Evolutionary conservation across 2,329 filamentous ascomycete genomes (phyloP).

Genomic region (Colletotrichum eleusines): DNA sequence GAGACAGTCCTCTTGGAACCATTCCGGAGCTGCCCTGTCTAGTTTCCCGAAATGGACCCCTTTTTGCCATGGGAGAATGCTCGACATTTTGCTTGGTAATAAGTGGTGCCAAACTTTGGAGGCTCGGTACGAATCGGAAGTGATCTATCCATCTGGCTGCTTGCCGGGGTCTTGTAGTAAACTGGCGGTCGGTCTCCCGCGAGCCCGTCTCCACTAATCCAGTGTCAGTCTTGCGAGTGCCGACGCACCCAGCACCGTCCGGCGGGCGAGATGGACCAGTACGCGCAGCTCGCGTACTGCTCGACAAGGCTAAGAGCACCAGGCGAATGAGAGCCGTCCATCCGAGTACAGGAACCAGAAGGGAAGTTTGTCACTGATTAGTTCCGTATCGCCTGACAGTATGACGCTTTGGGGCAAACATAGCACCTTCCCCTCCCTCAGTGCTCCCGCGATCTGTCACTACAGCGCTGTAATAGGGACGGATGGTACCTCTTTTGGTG

Average conservation of each 20-base stretch:
- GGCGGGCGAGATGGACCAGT: slow-evolving; percentile 30
- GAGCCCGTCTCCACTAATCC: slow-evolving; percentile 11
- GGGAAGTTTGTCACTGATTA: slow-evolving; percentile 13
- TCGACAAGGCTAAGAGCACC: slow-evolving; percentile 18
- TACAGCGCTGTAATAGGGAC: not conserved
- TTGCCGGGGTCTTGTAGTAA: slow-evolving; percentile 26
- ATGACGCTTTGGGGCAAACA: slow-evolving; percentile 20
- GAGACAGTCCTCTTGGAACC: not conserved
- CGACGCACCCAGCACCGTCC: slow-evolving; percentile 22
- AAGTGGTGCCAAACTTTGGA: slow-evolving; percentile 23
- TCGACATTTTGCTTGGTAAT: slow-evolving; percentile 20
- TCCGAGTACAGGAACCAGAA: slow-evolving; percentile 9
- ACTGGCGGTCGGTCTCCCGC: slow-evolving; percentile 37
- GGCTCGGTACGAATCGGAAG: slow-evolving; percentile 37
- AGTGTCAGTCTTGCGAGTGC: slow-evolving; percentile 8
- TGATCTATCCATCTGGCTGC: slow-evolving; percentile 29
- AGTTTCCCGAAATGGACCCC: not conserved
- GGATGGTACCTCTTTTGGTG: not conserved
- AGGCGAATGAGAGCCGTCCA: slow-evolving; percentile 17
- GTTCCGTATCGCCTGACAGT: slow-evolving; percentile 6
- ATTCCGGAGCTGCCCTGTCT: not conserved
- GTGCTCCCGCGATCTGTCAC: not conserved
- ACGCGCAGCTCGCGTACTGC: slow-evolving; percentile 29
- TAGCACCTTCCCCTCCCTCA: too few relatives aligned
- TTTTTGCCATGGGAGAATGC: slow-evolving; percentile 16